A percentile compares a stretch with the other conserved stretches of the same genome.
phyloP scores from a whole-genome alignment of 352 stramenopile genomes.

The Blastocystis hominis region DNA sequence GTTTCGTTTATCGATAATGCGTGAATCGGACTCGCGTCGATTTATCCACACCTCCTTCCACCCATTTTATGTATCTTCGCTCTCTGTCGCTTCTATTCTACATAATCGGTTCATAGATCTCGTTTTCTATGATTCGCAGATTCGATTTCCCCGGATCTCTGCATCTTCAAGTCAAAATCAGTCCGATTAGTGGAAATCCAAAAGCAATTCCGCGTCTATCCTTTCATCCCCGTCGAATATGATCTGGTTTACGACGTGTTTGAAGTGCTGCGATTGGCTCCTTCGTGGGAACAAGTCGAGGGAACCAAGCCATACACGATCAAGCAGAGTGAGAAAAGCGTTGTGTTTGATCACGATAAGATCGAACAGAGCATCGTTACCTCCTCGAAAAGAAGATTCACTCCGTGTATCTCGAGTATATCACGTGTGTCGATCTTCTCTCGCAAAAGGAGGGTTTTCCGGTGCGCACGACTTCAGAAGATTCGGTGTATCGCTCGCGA shows the following conservation, averaged over 20 bases:
- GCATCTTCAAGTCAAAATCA: neutral
- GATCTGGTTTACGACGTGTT: neutral
- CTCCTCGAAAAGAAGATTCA: neutral
- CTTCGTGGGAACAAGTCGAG: neutral
- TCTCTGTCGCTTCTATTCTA: neutral
- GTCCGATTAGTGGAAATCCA: neutral
- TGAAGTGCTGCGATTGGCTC: neutral
- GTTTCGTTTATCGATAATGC: neutral
- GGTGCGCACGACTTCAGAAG: neutral
- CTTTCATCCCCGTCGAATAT: neutral
- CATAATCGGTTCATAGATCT: neutral
- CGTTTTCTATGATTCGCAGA: neutral
- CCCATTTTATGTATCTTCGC: neutral
- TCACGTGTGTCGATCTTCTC: neutral
- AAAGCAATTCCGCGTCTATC: conserved; percentile 30
- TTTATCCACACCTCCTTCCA: neutral
- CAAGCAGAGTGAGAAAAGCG: neutral
- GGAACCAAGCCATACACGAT: conserved; percentile 5
- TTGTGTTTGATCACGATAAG: neutral
- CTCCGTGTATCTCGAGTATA: neutral
- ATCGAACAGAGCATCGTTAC: conserved; percentile 31
- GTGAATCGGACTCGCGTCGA: neutral
- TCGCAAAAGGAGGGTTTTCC: neutral
- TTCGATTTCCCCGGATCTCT: neutral
- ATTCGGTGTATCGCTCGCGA: neutral